A percentile compares a stretch with the other conserved stretches of the same genome.
phyloP scores from a whole-genome alignment of 805 yeast genomes.

The Kazachstania viticola region DNA sequence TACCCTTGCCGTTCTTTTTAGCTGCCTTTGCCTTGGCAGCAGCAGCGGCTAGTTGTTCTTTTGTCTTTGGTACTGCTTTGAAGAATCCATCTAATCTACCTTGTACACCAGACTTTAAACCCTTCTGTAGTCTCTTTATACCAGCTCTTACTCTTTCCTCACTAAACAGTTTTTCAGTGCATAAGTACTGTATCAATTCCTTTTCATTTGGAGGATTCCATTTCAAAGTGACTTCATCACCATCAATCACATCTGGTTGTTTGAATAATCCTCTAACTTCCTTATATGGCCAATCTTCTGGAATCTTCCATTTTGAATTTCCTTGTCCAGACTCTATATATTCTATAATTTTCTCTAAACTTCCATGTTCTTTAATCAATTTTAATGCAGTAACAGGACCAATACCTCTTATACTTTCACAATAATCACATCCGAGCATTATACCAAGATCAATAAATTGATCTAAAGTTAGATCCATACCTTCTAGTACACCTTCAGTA shows the following conservation, averaged over 20 bases:
- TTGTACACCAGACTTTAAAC: conserved; percentile 74
- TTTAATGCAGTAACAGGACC: conserved; percentile 94
- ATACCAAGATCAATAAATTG: conserved; percentile 89
- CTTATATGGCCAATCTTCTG: conserved; percentile 88
- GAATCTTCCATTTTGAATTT: conserved; percentile 65
- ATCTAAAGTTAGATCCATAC: conserved; percentile 56
- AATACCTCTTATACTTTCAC: conserved; percentile 88
- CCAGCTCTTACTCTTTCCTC: conserved; percentile 89
- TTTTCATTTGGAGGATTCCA: conserved; percentile 87
- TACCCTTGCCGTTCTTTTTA: conserved; percentile 16
- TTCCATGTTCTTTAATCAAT: conserved; percentile 73
- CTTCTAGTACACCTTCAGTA: conserved; percentile 56
- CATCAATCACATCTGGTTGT: conserved; percentile 66
- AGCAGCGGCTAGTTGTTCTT: conserved; percentile 30
- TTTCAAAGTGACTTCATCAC: conserved; percentile 54
- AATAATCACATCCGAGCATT: conserved; percentile 90
- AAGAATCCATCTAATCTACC: conserved; percentile 91
- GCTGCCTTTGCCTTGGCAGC: conserved; percentile 24
- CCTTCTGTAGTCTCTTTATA: conserved; percentile 73
- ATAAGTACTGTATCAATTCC: conserved; percentile 73
- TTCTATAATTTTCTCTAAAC: conserved; percentile 68
- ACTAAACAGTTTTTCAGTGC: conserved; percentile 77
- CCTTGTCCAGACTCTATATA: conserved; percentile 36
- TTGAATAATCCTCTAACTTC: conserved; percentile 79
- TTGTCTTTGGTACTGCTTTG: conserved; percentile 47